Evolutionary conservation across 768 basidiomycete genomes (phyloP).

Genomic region (Leccinum truebloodii): DNA sequence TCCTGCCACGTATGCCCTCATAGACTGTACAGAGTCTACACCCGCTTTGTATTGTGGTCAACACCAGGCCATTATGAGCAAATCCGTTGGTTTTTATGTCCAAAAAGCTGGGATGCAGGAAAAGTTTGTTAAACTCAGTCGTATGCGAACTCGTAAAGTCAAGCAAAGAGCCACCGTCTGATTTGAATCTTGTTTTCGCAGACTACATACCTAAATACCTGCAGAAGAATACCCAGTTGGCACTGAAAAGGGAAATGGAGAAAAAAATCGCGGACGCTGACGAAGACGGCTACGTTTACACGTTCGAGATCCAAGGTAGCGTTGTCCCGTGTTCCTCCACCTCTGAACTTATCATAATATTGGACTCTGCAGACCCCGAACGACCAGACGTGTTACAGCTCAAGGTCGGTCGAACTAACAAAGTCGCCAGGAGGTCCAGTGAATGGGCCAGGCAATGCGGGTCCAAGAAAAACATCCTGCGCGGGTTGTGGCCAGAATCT

Average conservation of each 20-base stretch:
- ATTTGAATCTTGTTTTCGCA: constrained; percentile 27
- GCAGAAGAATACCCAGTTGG: constrained; percentile 57
- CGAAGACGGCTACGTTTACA: constrained; percentile 76
- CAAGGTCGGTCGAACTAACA: constrained; percentile 79
- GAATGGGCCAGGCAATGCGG: constrained; percentile 84
- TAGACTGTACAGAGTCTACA: constrained; percentile 21
- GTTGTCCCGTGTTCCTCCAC: not conserved
- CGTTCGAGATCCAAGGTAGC: constrained; percentile 75
- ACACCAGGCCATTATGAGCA: constrained; percentile 36
- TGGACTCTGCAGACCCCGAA: constrained; percentile 29
- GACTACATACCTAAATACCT: constrained; percentile 75
- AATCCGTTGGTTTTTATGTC: constrained; percentile 44
- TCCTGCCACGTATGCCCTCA: constrained; percentile 26
- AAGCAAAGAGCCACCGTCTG: constrained; percentile 5
- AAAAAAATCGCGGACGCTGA: constrained; percentile 56
- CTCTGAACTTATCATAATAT: constrained; percentile 8
- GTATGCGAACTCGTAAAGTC: constrained; percentile 36
- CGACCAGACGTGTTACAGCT: constrained; percentile 51
- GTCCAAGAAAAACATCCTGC: constrained; percentile 72
- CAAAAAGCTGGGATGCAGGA: constrained; percentile 38
- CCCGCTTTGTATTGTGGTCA: constrained; percentile 59
- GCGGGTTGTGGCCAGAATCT: constrained; percentile 68
- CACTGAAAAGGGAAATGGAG: constrained; percentile 56
- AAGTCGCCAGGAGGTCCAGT: constrained; percentile 69
- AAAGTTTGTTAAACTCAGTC: constrained; percentile 58